A percentile compares a stretch with the other conserved stretches of the same genome.
Evolutionary conservation across 2,329 filamentous ascomycete genomes (phyloP).

Genomic region (Penicillium janthinellum): DNA sequence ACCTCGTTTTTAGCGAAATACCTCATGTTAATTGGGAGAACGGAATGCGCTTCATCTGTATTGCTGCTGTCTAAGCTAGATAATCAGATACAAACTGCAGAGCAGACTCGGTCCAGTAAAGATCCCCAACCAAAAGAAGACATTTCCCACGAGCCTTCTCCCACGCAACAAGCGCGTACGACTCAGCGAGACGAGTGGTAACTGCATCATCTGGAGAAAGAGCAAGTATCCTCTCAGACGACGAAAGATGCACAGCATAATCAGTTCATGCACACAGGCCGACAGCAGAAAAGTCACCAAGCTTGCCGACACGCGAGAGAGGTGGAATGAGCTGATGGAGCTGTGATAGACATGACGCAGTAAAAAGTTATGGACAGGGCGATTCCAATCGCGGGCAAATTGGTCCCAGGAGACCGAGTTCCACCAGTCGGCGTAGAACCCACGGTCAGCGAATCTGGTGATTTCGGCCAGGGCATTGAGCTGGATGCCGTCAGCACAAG

Average conservation of each 20-base stretch:
- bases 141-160: constrained; percentile 67
- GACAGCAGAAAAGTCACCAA: constrained; percentile 74
- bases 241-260: constrained; percentile 78
- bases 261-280: constrained; percentile 71
- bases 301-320: constrained; percentile 71
- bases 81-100: constrained; percentile 50
- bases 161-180: constrained; percentile 65
- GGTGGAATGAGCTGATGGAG: constrained; percentile 71
- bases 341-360: constrained; percentile 78
- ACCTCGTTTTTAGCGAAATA: neutral
- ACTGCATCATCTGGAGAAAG: constrained; percentile 71
- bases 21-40: no score
- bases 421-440: constrained; percentile 60
- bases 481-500: constrained; percentile 9
- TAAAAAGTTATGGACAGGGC: constrained; percentile 77
- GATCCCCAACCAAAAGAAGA: constrained; percentile 78
- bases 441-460: constrained; percentile 74
- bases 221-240: constrained; percentile 24
- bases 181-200: constrained; percentile 69
- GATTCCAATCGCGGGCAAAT: constrained; percentile 79
- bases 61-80: constrained; percentile 5
- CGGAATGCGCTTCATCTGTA: neutral
- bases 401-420: constrained; percentile 59
- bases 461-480: constrained; percentile 76
- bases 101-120: constrained; percentile 72